Conservation (phyloP, 2,329 filamentous ascomycete genomes). For the Sporothrix dimorphospora region DNA sequence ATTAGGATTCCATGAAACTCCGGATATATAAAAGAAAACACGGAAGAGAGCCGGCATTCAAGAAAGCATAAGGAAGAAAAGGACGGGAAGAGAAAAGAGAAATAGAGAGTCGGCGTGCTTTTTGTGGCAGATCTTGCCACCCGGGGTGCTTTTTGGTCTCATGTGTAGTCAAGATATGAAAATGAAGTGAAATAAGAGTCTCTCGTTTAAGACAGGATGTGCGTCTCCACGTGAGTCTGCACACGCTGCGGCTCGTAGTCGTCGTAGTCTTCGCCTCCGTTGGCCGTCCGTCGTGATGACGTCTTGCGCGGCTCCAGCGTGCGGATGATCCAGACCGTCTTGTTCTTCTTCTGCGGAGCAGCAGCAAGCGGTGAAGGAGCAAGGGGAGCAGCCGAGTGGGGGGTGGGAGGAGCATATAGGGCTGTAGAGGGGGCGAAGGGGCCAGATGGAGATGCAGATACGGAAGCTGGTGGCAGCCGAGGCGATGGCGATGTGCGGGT, state of each 20-base stretch:
- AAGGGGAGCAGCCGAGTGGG: not conserved
- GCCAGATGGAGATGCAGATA: not conserved
- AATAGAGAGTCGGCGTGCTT: not conserved
- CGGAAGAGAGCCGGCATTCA: not conserved
- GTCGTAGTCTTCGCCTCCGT: constrained; percentile 20
- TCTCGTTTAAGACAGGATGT: constrained; percentile 16
- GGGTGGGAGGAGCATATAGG: not conserved
- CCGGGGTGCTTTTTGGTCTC: not conserved
- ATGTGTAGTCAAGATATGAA: not conserved
- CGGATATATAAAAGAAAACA: not conserved
- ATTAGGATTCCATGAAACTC: not conserved
- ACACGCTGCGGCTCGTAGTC: constrained; percentile 31
- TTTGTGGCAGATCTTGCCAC: not conserved
- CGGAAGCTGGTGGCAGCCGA: not conserved
- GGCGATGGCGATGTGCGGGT: constrained; percentile 19
- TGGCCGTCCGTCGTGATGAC: constrained; percentile 9
- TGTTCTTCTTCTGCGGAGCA: constrained; percentile 27
- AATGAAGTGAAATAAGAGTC: not conserved
- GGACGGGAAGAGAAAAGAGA: not conserved
- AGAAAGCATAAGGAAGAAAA: not conserved
- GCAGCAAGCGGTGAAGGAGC: constrained; percentile 15
- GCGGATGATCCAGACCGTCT: constrained; percentile 33
- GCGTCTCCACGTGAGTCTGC: constrained; percentile 32
- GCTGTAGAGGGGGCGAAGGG: not conserved
- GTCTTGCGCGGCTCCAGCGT: constrained; percentile 31